Percentiles rank a stretch among this genome's conserved stretches.
Evolutionary conservation across 2,329 filamentous ascomycete genomes (phyloP).

Genomic region (Aspergillus fumigatus): DNA sequence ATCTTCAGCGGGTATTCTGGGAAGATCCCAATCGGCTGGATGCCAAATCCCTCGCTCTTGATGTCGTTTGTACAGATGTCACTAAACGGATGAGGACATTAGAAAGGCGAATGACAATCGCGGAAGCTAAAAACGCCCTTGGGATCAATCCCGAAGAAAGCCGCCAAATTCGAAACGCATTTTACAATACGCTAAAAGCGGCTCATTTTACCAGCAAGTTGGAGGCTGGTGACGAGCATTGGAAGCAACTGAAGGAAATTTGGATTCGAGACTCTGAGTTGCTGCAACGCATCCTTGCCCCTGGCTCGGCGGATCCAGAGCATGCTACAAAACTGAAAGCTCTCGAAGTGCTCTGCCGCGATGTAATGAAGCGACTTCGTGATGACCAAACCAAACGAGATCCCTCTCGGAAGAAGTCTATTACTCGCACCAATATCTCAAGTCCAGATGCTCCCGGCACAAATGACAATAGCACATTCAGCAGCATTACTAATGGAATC

Average conservation of each 20-base stretch:
- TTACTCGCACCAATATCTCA: conserved; percentile 18
- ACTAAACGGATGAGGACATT: conserved; percentile 70
- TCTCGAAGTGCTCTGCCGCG: conserved; percentile 66
- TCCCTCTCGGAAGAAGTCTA: conserved; percentile 40
- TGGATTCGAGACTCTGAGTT: conserved; percentile 61
- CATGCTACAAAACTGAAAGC: conserved; percentile 57
- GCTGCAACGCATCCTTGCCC: conserved; percentile 52
- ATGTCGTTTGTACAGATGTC: conserved; percentile 75
- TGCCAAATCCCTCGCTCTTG: conserved; percentile 64
- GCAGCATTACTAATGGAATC: conserved; percentile 37
- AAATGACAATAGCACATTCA: conserved; percentile 18
- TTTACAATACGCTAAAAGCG: conserved; percentile 61
- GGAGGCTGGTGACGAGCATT: conserved; percentile 67
- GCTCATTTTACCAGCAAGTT: conserved; percentile 68
- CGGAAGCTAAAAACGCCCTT: conserved; percentile 68
- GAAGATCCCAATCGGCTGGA: conserved; percentile 55
- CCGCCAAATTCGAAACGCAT: conserved; percentile 60
- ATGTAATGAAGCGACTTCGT: conserved; percentile 72
- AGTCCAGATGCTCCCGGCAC: conserved; percentile 18
- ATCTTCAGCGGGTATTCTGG: conserved; percentile 61
- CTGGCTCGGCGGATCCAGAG: conserved; percentile 49
- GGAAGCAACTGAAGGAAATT: conserved; percentile 62
- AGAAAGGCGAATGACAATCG: conserved; percentile 64
- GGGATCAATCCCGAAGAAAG: conserved; percentile 65
- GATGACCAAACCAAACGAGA: conserved; percentile 61